phyloP scores from a whole-genome alignment of 1,139 yeast species.

The Yamadazyma sp. region DNA sequence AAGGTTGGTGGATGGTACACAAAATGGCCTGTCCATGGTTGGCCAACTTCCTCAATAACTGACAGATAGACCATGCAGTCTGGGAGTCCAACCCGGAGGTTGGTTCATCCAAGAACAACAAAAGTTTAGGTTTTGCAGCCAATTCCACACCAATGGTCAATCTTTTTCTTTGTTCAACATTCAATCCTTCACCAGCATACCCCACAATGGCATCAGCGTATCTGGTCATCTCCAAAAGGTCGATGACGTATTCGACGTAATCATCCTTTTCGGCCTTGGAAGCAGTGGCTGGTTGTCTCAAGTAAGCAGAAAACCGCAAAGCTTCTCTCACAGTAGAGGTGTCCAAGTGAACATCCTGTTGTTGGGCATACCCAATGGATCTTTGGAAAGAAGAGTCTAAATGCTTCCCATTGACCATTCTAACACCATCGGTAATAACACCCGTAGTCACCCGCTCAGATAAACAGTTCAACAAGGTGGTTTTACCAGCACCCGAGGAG shows the following conservation, averaged over 20 bases:
- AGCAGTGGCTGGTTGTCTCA: constrained; percentile 64
- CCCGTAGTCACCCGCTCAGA: constrained; percentile 81
- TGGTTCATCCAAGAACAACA: constrained; percentile 86
- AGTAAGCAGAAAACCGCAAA: constrained; percentile 65
- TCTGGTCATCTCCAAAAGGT: constrained; percentile 66
- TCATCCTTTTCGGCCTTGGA: constrained; percentile 60
- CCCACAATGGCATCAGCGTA: constrained; percentile 86
- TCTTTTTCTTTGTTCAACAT: constrained; percentile 85
- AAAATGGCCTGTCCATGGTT: constrained; percentile 80
- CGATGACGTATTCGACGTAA: constrained; percentile 71
- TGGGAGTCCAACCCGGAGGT: constrained; percentile 93
- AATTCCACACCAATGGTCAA: constrained; percentile 83
- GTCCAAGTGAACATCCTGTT: constrained; percentile 72
- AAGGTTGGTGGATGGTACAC: constrained; percentile 85
- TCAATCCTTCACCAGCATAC: constrained; percentile 73
- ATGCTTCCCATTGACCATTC: constrained; percentile 70
- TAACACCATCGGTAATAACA: constrained; percentile 66
- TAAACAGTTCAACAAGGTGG: constrained; percentile 69
- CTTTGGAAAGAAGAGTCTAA: constrained; percentile 77
- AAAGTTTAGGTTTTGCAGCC: constrained; percentile 81
- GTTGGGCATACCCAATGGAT: constrained; percentile 82
- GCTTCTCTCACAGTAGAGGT: constrained; percentile 85
- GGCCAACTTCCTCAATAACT: constrained; percentile 74
- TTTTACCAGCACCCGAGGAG: constrained; percentile 87
- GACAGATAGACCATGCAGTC: constrained; percentile 86